Evolutionary conservation across 2,329 filamentous ascomycete genomes (phyloP), one percentile per base, ranked within the genome.

Genomic region (Endoconidiophora polonica): DNA sequence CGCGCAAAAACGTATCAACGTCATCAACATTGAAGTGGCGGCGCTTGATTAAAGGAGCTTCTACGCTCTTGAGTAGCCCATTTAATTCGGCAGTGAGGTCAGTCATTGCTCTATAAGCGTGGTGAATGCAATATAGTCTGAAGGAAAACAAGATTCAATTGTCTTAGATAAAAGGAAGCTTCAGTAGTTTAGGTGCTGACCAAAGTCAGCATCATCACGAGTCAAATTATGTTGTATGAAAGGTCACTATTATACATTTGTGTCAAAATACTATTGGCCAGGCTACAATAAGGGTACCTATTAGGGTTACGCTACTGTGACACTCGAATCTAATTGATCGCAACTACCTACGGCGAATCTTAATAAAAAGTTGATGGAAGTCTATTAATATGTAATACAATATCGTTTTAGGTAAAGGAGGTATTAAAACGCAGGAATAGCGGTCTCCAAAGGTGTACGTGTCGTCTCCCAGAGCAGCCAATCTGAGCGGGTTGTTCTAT

Each of bases 401-500:
- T 33, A 33, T 33, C 12, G 29, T 33, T 10, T 33, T 5, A 33
- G 9, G 2, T 33, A 33, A 12, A 33, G 12, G 29, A 33, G 29
- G 29, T 33, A 29, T 46, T 26, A 50, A 36, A 83, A 68, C 23
- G 77, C 79, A 56, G 77, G 71, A 53, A 81, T 71, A 6, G 81
- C 79, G 55, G 71, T 67, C 61, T 88, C 83, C 55, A 83, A 58
- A 14, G 81, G 74, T 56, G 78, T 72, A 60, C 84, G 74, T 62
- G 83, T 78, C 16, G 73, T 72, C 64, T 98, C 91, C 91, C 91
- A 98, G 51, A 90, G 90, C 59, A 98, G 70, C 91, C 91, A 98
- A 65, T 98, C 91, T 57, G 87, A 94, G 62, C 86, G 80, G 53
- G 91, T 96, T 49, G 91, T 98, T 59, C 85, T 91, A 56, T 54